These are phyloP conservation scores for Bruguiera hainesii DNA, from an alignment of 441 rosid species.

Conservation along the genomic window DNA sequence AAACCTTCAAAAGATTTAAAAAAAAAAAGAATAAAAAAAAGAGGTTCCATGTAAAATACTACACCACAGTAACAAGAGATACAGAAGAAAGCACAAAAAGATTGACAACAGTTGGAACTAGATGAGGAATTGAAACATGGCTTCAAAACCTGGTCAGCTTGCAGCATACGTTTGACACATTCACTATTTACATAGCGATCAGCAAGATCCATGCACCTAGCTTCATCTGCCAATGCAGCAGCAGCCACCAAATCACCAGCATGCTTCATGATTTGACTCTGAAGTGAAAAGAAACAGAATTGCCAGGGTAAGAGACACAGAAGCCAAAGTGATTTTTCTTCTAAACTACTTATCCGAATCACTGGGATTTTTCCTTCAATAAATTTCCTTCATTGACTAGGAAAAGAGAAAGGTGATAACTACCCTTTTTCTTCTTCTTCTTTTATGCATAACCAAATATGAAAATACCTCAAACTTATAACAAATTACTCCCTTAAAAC, in stretches of 20 bases:
- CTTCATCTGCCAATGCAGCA: constrained; percentile 99
- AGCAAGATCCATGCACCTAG: constrained; percentile 99
- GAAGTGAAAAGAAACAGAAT: constrained; percentile 21
- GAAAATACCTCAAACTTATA: no score
- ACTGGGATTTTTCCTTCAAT: no score
- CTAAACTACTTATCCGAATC: neutral
- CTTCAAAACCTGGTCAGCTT: constrained; percentile 91
- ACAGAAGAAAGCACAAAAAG: constrained; percentile 1
- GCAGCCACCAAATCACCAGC: constrained; percentile 95
- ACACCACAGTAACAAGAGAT: constrained; percentile 10
- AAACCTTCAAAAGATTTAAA: constrained; percentile 43
- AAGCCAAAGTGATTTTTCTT: neutral
- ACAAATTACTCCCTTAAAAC: no score
- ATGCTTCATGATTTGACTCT: constrained; percentile 99
- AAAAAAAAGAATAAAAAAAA: constrained; percentile 4
- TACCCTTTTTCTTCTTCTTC: no score
- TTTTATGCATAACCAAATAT: no score
- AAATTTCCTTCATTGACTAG: no score
- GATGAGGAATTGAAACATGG: constrained; percentile 15
- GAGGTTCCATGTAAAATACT: constrained; percentile 12
- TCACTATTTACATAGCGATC: constrained; percentile 96
- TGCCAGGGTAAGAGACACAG: neutral
- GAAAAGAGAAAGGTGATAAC: no score
- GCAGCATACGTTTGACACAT: constrained; percentile 98
- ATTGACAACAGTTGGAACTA: constrained; percentile 3